Evolutionary conservation across 768 basidiomycete genomes (phyloP), one percentile per base, ranked within the genome.

Genomic region (Paxillus rubicundulus): DNA sequence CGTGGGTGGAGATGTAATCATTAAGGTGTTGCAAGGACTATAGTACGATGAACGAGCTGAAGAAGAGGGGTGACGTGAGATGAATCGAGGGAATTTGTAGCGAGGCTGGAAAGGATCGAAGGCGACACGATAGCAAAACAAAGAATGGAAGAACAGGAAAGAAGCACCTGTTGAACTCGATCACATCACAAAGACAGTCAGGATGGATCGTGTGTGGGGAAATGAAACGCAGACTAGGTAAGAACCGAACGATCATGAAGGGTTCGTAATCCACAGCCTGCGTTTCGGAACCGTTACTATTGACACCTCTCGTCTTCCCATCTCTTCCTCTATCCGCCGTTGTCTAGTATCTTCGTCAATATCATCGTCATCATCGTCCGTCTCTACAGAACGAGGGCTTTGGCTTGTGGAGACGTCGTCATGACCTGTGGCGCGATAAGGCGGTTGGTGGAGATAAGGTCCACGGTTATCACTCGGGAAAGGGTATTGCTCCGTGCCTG

Each of bases 291-390:
- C 79, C 39, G 82, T 77, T 55, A 92, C 81, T 61, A 92, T 89
- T n/a, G 86, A 87, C 28, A 92, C 88, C 57, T 92, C 88, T 45
- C 90, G 80, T 58, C 89, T 76, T 36, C 77, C 82, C 79, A 92
- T 88, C 68, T 92, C 89, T 52, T 86, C 84, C 64, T 92, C 90
- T 32, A 91, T 89, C 59, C 81, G 75, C 53, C 82, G 77, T 65
- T 90, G 89, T 54, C 84, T 75, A 12, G 82, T 77, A 45, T 86
- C 82, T 57, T 91, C 89, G 58, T 91, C 89, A 50, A 86, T 73
- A 43, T 88, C 86, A 28, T 86, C 84, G 17, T 88, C 85, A 9
- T 81, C 75, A 10, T 80, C 80, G 48, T 84, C 85, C 7, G 76
- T 77, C 32, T 81, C 82, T 44, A 73, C 73, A 55, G 77, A 81